Conservation (phyloP, 1,284 basidiomycete species). For the Ganoderma sp. region DNA sequence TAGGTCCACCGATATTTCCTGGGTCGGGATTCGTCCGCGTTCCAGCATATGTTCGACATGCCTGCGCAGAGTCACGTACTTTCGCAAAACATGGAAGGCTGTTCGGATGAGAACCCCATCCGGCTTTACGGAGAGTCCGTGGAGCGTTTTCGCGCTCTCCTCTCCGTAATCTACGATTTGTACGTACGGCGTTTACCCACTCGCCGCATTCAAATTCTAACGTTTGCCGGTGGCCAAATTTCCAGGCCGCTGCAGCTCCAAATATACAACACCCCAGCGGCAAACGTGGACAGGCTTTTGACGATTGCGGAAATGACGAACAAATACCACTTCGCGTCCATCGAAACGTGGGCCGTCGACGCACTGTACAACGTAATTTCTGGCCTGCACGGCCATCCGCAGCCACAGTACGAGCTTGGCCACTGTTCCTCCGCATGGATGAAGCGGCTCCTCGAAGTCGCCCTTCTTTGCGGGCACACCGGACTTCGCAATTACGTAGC, state of each 20-base stretch:
- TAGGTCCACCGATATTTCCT: constrained; percentile 59
- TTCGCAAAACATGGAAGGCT: constrained; percentile 42
- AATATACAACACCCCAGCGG: constrained; percentile 30
- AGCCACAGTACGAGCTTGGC: constrained; percentile 21
- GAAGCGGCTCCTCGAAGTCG: constrained; percentile 40
- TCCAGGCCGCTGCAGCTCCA: constrained; percentile 40
- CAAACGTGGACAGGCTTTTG: constrained; percentile 36
- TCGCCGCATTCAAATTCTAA: constrained; percentile 11
- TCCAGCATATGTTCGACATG: constrained; percentile 58
- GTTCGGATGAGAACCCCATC: constrained; percentile 55
- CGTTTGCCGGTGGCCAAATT: constrained; percentile 5
- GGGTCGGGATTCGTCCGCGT: constrained; percentile 56
- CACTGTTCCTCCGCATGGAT: constrained; percentile 34
- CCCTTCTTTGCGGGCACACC: constrained; percentile 39
- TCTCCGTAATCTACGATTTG: constrained; percentile 58
- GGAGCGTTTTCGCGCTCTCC: constrained; percentile 52
- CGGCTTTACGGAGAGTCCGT: constrained; percentile 53
- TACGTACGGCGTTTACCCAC: constrained; percentile 39
- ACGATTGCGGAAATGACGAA: constrained; percentile 41
- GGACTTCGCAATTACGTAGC: constrained; percentile 35
- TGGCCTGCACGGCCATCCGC: constrained; percentile 31
- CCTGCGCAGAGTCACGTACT: constrained; percentile 32
- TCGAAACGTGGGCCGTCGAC: constrained; percentile 41
- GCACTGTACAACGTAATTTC: constrained; percentile 37
- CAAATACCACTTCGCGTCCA: constrained; percentile 43